These are phyloP conservation scores for Endocalyx cinctus DNA, from an alignment of 2,329 filamentous ascomycete species.

Conservation along the genomic window DNA sequence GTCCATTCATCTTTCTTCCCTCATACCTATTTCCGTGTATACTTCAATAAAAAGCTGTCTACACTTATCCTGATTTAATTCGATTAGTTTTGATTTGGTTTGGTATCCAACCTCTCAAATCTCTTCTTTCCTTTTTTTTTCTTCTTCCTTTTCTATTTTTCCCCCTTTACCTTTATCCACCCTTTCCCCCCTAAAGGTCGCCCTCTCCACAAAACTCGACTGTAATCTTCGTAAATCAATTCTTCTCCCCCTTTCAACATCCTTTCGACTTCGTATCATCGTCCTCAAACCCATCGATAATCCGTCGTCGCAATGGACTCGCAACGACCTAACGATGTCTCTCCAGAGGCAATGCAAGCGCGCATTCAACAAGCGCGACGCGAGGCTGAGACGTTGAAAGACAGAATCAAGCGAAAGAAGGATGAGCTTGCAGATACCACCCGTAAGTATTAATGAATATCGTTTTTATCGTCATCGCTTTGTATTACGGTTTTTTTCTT, in stretches of 20 bases:
- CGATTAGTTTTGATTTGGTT: slow-evolving; percentile 27
- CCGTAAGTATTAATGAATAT: slow-evolving; percentile 62
- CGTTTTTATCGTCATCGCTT: background rate
- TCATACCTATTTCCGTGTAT: too few species aligned
- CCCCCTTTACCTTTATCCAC: slow-evolving; percentile 7
- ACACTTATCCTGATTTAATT: too few species aligned
- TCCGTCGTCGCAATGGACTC: slow-evolving; percentile 46
- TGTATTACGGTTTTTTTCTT: background rate
- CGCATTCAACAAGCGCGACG: slow-evolving; percentile 87
- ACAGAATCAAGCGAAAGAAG: slow-evolving; percentile 99
- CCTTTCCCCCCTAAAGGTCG: slow-evolving; percentile 20
- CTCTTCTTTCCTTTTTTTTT: slow-evolving; percentile 13
- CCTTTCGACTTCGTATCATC: too few species aligned
- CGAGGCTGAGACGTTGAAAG: slow-evolving; percentile 96
- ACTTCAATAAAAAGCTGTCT: too few species aligned
- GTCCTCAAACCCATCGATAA: slow-evolving; percentile 12
- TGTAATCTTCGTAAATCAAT: too few species aligned
- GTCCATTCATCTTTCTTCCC: too few species aligned
- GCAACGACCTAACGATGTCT: slow-evolving; percentile 58
- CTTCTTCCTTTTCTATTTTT: slow-evolving; percentile 18
- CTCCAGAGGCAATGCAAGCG: slow-evolving; percentile 81
- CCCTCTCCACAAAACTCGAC: slow-evolving; percentile 19
- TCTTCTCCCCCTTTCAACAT: too few species aligned
- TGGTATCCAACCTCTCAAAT: slow-evolving; percentile 27
- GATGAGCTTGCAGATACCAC: slow-evolving; percentile 98